Conservation (phyloP, 371 early-diverging fungal species). For the Mortierella sp. region DNA sequence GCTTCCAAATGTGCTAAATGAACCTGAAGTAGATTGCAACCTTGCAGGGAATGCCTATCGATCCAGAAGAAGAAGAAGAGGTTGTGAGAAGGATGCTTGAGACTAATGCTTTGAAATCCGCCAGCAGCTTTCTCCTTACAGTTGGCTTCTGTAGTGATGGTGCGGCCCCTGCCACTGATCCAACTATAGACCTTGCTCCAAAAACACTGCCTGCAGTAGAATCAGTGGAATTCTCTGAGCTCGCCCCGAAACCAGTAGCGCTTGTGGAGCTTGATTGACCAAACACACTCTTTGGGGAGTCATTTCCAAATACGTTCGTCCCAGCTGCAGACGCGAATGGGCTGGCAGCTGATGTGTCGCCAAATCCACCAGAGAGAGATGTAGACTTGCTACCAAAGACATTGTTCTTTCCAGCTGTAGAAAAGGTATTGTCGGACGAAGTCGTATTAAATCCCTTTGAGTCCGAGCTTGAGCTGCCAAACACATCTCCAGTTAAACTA, state of each 20-base stretch:
- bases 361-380: conserved; percentile 25
- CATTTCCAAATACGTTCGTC: conserved; percentile 24
- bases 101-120: too few species aligned
- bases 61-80: not conserved
- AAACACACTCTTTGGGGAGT: conserved; percentile 25
- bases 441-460: conserved; percentile 22
- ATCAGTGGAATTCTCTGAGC: conserved; percentile 12
- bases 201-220: conserved; percentile 48
- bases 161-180: conserved; percentile 22
- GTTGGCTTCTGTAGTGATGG: conserved; percentile 12
- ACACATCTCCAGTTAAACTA: conserved; percentile 30
- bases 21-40: not conserved
- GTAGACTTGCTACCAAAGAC: conserved; percentile 28
- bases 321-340: conserved; percentile 19
- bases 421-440: conserved; percentile 36
- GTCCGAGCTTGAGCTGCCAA: conserved; percentile 37
- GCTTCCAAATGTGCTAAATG: conserved; percentile 48
- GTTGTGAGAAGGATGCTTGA: too few species aligned
- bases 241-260: conserved; percentile 4
- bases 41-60: conserved; percentile 13
- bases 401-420: conserved; percentile 25
- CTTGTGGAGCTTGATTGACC: conserved; percentile 22
- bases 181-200: conserved; percentile 41
- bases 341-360: conserved; percentile 19
- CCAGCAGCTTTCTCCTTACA: not conserved